Percentiles rank a stretch among this genome's conserved stretches.
Evolutionary conservation across 2,329 filamentous ascomycete species (phyloP).

Genomic region (Aspergillus hiratsukae): DNA sequence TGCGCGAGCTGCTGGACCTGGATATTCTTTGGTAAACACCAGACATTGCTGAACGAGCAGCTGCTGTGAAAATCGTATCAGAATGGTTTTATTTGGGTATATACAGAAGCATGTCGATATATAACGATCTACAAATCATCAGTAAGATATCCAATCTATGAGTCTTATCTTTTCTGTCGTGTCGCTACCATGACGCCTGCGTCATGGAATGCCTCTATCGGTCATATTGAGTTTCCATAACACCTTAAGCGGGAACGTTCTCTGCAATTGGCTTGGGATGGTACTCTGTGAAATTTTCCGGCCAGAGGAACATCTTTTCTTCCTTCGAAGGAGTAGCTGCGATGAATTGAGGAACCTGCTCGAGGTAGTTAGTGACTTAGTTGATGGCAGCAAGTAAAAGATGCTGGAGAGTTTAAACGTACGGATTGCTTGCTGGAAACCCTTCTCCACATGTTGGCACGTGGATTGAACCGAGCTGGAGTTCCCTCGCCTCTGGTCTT

Average conservation of each 20-base stretch:
- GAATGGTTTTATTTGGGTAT: background rate
- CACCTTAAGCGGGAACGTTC: background rate
- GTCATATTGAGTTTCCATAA: no score
- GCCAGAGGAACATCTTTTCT: conserved; percentile 62
- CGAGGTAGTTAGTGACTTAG: conserved; percentile 7
- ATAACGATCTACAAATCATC: background rate
- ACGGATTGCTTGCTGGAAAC: conserved; percentile 56
- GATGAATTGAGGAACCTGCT: conserved; percentile 44
- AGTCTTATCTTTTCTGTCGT: background rate
- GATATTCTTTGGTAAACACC: no score
- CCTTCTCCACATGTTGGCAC: conserved; percentile 64
- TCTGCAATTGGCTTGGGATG: conserved; percentile 27
- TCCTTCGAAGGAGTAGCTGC: conserved; percentile 52
- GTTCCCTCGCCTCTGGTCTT: conserved; percentile 58
- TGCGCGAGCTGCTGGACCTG: no score
- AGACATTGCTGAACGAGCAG: background rate
- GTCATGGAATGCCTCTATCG: background rate
- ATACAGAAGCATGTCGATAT: background rate
- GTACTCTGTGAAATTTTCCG: conserved; percentile 52
- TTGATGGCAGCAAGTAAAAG: conserved; percentile 15
- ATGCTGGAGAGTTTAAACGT: conserved; percentile 21
- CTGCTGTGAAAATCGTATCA: background rate
- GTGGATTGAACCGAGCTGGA: conserved; percentile 61
- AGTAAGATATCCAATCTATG: background rate
- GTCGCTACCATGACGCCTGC: background rate